A percentile compares a stretch with the other conserved stretches of the same genome.
Conservation (phyloP, 257 asterid species). For the Solanum pinnatisectum region DNA sequence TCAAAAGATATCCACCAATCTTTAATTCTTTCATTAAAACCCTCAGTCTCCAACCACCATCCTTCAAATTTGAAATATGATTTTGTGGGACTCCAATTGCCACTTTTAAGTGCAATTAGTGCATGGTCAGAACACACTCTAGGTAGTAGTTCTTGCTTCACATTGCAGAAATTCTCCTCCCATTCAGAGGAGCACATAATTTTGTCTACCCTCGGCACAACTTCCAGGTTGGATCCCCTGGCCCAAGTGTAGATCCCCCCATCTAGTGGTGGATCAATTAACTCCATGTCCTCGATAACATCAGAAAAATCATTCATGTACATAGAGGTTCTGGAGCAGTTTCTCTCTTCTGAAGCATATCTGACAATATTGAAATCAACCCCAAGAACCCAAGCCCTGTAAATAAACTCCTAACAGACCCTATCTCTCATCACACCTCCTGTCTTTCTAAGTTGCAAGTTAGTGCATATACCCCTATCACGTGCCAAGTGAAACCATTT, state of each 20-base stretch:
- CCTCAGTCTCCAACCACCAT: background rate
- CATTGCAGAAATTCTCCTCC: background rate
- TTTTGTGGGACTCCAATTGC: background rate
- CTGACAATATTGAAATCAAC: background rate
- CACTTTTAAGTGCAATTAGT: background rate
- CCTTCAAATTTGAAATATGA: background rate
- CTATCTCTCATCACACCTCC: background rate
- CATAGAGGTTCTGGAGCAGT: background rate
- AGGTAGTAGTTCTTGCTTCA: background rate
- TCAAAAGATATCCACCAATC: background rate
- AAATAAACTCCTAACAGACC: background rate
- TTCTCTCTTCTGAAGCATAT: background rate
- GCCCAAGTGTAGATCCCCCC: background rate
- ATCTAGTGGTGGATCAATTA: background rate
- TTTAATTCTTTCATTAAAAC: background rate
- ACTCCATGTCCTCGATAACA: background rate
- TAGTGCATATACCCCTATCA: background rate
- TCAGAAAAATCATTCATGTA: background rate
- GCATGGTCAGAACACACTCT: background rate
- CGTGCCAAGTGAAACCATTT: background rate
- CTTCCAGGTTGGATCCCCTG: background rate
- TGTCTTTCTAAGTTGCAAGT: background rate
- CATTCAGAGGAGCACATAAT: too few species aligned
- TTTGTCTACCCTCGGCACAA: background rate
- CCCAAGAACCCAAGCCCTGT: background rate